A percentile compares a stretch with the other conserved stretches of the same genome.
phyloP scores from a whole-genome alignment of 768 basidiomycete genomes.

The Leucocoprinus birnbaumii region DNA sequence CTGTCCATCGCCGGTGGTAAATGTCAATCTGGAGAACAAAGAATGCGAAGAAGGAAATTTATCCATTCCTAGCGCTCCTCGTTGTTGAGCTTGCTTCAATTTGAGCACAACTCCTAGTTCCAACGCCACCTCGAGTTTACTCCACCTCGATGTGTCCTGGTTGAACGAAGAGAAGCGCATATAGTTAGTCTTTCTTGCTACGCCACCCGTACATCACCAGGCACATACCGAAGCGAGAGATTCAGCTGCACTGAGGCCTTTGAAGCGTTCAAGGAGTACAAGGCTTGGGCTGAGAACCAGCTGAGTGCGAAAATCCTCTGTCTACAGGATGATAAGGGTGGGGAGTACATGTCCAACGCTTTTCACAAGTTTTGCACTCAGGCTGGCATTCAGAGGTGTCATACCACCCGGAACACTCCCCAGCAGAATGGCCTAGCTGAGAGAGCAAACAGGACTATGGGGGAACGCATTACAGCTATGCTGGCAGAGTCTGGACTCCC shows the following conservation, averaged over 20 bases:
- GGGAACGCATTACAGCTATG: no score
- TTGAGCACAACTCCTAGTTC: constrained; percentile 62
- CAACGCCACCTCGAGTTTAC: constrained; percentile 41
- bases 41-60: constrained; percentile 29
- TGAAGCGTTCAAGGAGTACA: no score
- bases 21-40: constrained; percentile 52
- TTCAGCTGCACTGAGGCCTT: constrained; percentile 18
- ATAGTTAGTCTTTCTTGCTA: neutral
- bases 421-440: no score
- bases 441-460: no score
- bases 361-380: no score
- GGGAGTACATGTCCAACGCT: no score
- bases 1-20: constrained; percentile 32
- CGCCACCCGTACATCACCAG: neutral
- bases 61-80: constrained; percentile 20
- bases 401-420: no score
- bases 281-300: no score
- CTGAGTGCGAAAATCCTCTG: no score
- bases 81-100: constrained; percentile 31
- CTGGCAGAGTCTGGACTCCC: no score
- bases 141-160: constrained; percentile 39
- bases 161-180: constrained; percentile 24
- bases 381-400: no score
- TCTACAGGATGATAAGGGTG: no score
- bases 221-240: constrained; percentile 1